Conservation (phyloP, 2,329 filamentous ascomycete genomes). For the Colletotrichum falcatum region DNA sequence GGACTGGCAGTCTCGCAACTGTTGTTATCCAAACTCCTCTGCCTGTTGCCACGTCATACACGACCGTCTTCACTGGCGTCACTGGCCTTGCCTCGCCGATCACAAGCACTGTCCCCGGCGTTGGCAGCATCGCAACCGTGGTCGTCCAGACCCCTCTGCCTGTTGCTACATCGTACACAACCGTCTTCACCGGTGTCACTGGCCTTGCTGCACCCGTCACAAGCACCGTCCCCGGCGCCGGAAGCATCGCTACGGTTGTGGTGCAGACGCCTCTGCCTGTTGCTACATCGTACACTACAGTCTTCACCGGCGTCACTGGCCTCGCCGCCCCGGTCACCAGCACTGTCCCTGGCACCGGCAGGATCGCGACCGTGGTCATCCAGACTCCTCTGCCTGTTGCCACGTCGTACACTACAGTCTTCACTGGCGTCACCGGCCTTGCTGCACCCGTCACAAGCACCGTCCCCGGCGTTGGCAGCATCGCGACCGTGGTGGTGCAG, state of each 20-base stretch:
- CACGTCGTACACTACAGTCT: constrained; percentile 8
- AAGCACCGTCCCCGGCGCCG: not conserved
- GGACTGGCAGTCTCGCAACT: not conserved
- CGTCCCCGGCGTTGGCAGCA: not conserved
- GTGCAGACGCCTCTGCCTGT: not conserved
- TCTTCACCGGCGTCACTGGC: not conserved
- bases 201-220: not conserved
- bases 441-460: not conserved
- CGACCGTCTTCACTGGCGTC: not conserved
- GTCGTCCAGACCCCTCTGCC: not conserved
- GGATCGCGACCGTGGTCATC: constrained; percentile 7
- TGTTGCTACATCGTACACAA: rapidly evolving
- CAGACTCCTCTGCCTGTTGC: constrained; percentile 15
- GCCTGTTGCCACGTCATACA: not conserved
- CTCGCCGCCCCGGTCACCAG: not conserved
- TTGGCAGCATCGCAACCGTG: not conserved
- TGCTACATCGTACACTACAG: not conserved
- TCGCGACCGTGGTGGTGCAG: not conserved
- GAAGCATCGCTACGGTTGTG: not conserved
- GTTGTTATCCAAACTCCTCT: constrained; percentile 3
- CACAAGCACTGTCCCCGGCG: not conserved
- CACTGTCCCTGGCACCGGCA: not conserved
- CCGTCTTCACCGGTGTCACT: not conserved
- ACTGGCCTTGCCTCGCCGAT: not conserved
- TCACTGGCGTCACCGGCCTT: not conserved